Conservation (phyloP, 2,329 filamentous ascomycete species). For the Lasiodiplodia hormozganensis region DNA sequence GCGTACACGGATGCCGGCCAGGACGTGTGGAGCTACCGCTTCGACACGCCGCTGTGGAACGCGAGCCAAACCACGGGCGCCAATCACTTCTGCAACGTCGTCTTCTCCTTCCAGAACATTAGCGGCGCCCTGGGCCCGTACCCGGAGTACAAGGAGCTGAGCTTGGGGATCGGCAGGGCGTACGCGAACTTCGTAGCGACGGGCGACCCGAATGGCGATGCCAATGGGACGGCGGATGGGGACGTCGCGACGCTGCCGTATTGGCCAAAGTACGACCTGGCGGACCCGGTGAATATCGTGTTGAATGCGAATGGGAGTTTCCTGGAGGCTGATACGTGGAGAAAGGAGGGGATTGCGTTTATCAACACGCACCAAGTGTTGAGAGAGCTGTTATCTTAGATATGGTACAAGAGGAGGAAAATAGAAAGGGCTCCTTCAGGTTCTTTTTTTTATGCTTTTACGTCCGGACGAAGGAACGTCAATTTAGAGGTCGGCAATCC, state of each 20-base stretch:
- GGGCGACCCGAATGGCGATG: constrained; percentile 47
- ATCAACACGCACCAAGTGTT: constrained; percentile 37
- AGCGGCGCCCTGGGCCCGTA: constrained; percentile 40
- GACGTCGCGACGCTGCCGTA: constrained; percentile 33
- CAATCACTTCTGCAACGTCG: constrained; percentile 57
- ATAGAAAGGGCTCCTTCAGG: neutral
- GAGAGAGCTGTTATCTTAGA: constrained; percentile 26
- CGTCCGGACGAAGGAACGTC: neutral
- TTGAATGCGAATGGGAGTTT: constrained; percentile 44
- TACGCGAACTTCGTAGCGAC: constrained; percentile 51
- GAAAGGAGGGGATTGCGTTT: constrained; percentile 45
- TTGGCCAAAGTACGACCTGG: constrained; percentile 50
- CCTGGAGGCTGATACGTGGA: constrained; percentile 47
- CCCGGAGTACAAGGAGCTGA: constrained; percentile 44
- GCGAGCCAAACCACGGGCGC: constrained; percentile 48
- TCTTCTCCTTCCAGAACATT: constrained; percentile 50
- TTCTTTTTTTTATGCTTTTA: neutral
- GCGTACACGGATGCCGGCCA: constrained; percentile 53
- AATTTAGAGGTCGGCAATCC: neutral
- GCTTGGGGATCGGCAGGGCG: constrained; percentile 46
- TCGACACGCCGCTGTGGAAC: constrained; percentile 59
- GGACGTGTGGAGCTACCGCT: constrained; percentile 63
- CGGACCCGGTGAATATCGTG: constrained; percentile 45
- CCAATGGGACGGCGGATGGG: constrained; percentile 29
- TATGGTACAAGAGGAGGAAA: neutral